Base-by-base conservation (phyloP, 768 basidiomycete genomes). In the Naganishia antarctica region DNA sequence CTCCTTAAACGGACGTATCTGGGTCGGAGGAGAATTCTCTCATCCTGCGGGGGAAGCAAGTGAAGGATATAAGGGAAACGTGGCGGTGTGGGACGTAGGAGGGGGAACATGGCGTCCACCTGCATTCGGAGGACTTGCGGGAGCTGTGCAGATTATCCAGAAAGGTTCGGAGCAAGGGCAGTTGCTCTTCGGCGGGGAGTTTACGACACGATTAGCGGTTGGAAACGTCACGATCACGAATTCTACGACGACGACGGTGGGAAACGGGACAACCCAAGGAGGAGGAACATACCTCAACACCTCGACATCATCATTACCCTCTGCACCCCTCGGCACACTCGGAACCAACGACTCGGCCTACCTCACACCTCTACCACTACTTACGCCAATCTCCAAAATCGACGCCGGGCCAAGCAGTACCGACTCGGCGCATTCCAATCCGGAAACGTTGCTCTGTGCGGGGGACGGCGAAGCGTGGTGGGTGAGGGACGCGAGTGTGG, bases 161-260 rank as follows among this genome's bases (percentile, higher is more conserved):
- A 79, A 86, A 31, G 89, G 88, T 70, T 79, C 85, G 37, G 86
- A 89, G 60, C 81, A 83, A 60, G 79, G 81, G 13, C 89, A 87
- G 67, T 79, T 97, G 60, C 87, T 92, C 74, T 92, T 98, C 73
- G 83, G 88, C 0, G 96, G 96, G 41, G 87, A 87, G 13, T 99
- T 99, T 80, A 70, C 87, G 61, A 87, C 89, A 2, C 79, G 84
- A 0, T 92, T 90, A 73, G 78, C 78, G 29, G 85, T 85, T 47
- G 71, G 68, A 45, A 82, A 80, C 66, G 80, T 76, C 6, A 44
- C 58, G 51, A n/a, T 59, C 44, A 31, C 59, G 58, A 48, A 34
- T 60, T 32, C 31, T 3, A 51, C 49, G 29, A 50, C 49, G 2
- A 32, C 32, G 1, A 61, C 50, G n/a, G 41, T 63, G 12, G 65